phyloP scores from a whole-genome alignment of 2,329 filamentous ascomycete species.

The Fusarium sarcochroum region DNA sequence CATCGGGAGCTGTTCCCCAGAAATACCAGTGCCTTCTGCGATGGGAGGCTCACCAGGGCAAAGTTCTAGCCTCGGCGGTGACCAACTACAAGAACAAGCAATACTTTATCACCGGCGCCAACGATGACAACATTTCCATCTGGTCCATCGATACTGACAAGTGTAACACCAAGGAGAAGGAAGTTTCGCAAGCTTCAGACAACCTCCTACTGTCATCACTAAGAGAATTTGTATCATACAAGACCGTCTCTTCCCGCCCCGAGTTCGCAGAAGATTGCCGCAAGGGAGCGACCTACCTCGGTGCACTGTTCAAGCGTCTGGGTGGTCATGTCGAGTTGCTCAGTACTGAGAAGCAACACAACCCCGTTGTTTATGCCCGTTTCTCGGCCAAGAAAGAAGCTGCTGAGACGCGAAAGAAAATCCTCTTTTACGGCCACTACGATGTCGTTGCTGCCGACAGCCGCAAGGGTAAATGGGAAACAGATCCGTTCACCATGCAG shows the following conservation, averaged over 20 bases:
- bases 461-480: constrained; percentile 84
- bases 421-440: constrained; percentile 98
- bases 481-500: constrained; percentile 89
- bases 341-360: constrained; percentile 83
- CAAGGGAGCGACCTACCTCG: constrained; percentile 90
- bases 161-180: constrained; percentile 55
- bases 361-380: constrained; percentile 92
- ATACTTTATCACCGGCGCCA: constrained; percentile 95
- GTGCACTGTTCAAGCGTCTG: constrained; percentile 90
- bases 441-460: constrained; percentile 94
- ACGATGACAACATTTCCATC: constrained; percentile 88
- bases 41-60: constrained; percentile 88
- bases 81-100: constrained; percentile 78
- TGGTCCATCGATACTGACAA: constrained; percentile 78
- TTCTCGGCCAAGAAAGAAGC: constrained; percentile 83
- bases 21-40: constrained; percentile 84
- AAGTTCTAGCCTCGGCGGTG: constrained; percentile 87
- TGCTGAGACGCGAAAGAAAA: constrained; percentile 79
- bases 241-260: constrained; percentile 88
- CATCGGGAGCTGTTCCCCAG: constrained; percentile 73
- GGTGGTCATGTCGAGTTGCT: constrained; percentile 92
- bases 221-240: constrained; percentile 89
- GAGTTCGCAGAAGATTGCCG: constrained; percentile 94
- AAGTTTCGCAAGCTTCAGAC: constrained; percentile 55
- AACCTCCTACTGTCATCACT: constrained; percentile 79